A percentile compares a stretch with the other conserved stretches of the same genome.
Evolutionary conservation across 345 rosid genomes (phyloP).

Genomic region (Turritis glabra): DNA sequence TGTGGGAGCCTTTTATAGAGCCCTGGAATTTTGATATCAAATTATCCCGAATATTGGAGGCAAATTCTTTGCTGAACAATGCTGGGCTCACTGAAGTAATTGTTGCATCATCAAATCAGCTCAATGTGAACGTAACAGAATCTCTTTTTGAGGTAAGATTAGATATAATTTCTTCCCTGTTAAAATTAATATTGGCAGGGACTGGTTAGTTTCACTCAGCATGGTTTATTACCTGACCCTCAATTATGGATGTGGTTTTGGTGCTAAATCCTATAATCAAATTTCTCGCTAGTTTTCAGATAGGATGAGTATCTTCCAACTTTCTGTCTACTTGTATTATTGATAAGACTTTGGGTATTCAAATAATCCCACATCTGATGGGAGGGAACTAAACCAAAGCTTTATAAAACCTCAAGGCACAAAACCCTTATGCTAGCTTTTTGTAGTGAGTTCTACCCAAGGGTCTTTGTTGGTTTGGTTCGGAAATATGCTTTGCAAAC

Average conservation of each 20-base stretch:
- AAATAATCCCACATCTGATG: not conserved
- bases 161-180: not conserved
- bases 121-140: conserved; percentile 79
- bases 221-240: conserved; percentile 1
- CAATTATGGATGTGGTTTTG: not conserved
- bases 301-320: conserved; percentile 1
- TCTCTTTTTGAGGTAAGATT: conserved; percentile 74
- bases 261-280: not conserved
- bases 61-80: conserved; percentile 54
- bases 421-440: conserved; percentile 6
- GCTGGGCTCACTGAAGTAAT: conserved; percentile 58
- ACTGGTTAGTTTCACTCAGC: conserved; percentile 9
- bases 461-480: not conserved
- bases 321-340: not conserved
- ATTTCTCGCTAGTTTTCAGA: not conserved
- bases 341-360: conserved; percentile 19
- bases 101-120: conserved; percentile 63
- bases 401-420: not conserved
- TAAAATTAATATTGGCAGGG: not conserved
- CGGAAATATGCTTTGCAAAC: not conserved
- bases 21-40: conserved; percentile 77
- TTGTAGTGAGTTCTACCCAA: not conserved
- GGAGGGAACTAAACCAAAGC: not conserved
- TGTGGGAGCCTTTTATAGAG: conserved; percentile 92
- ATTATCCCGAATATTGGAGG: conserved; percentile 51